These are phyloP conservation scores for Nemania serpens DNA, from an alignment of 2,329 filamentous ascomycete genomes.

Conservation along the genomic window DNA sequence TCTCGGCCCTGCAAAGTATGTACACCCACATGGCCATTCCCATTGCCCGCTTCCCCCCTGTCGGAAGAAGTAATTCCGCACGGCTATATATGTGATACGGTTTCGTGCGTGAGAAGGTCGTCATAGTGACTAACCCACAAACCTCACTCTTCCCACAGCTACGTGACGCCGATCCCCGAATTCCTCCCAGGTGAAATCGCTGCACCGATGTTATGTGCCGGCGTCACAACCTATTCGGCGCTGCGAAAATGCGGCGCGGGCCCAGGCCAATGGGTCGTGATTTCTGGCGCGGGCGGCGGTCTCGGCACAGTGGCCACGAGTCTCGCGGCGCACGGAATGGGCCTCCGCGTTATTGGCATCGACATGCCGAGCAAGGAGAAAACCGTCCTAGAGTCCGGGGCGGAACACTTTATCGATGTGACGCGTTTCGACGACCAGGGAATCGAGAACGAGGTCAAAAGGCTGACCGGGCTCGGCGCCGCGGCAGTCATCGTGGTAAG, in stretches of 20 bases:
- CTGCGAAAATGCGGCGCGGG: conserved; percentile 24
- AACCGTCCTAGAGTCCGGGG: conserved; percentile 19
- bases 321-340: conserved; percentile 20
- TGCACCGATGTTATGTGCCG: conserved; percentile 29
- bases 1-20: conserved; percentile 28
- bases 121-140: neutral
- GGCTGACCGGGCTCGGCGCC: conserved; percentile 26
- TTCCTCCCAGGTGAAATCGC: conserved; percentile 24
- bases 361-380: conserved; percentile 24
- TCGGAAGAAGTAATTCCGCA: neutral
- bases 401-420: conserved; percentile 29
- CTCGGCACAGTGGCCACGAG: conserved; percentile 26
- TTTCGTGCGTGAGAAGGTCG: neutral
- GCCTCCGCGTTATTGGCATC: conserved; percentile 28
- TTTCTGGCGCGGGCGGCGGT: conserved; percentile 29
- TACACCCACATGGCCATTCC: neutral
- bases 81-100: neutral
- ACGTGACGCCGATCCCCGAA: conserved; percentile 27
- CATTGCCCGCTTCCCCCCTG: no score
- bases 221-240: conserved; percentile 28
- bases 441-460: conserved; percentile 26
- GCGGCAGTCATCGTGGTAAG: conserved; percentile 23
- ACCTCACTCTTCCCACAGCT: conserved; percentile 10
- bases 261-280: conserved; percentile 26
- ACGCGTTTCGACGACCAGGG: conserved; percentile 17